Evolutionary conservation across 331 rosid genomes (phyloP).

Genomic region (Arachis monticola): DNA sequence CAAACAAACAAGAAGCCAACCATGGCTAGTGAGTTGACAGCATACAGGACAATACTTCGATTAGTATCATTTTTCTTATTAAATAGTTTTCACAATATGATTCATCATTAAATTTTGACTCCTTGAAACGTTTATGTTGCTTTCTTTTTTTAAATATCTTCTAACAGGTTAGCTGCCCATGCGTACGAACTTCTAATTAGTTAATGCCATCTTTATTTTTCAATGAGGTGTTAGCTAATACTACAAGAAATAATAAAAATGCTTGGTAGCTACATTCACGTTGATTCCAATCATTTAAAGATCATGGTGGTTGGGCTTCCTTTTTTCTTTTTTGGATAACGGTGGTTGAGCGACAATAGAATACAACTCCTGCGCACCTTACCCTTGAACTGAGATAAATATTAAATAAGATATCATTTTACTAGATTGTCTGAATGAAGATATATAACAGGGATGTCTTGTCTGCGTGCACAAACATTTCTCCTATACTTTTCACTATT

Average conservation of each 20-base stretch:
- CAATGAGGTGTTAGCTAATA: neutral
- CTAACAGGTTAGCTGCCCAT: slow-evolving; percentile 9
- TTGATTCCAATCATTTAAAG: slow-evolving; percentile 27
- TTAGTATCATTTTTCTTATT: neutral
- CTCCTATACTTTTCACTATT: slow-evolving; percentile 5
- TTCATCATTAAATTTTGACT: neutral
- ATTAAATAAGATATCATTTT: neutral
- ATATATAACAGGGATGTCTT: neutral
- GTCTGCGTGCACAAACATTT: slow-evolving; percentile 25
- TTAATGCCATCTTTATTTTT: neutral
- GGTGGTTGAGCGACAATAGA: slow-evolving; percentile 38
- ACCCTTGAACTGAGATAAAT: slow-evolving; percentile 5
- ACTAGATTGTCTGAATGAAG: neutral
- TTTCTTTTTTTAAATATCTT: no score
- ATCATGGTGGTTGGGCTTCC: slow-evolving; percentile 28
- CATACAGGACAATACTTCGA: no score
- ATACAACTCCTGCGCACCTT: neutral
- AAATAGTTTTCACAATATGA: no score
- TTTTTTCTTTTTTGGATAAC: no score
- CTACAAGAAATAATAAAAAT: slow-evolving; percentile 13
- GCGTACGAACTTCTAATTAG: neutral
- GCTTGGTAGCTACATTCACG: slow-evolving; percentile 16
- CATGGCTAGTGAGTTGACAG: slow-evolving; percentile 8
- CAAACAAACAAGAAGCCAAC: slow-evolving; percentile 37
- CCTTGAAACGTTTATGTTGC: no score